phyloP scores from a whole-genome alignment of 768 basidiomycete species.

The Lentinula edodes region DNA sequence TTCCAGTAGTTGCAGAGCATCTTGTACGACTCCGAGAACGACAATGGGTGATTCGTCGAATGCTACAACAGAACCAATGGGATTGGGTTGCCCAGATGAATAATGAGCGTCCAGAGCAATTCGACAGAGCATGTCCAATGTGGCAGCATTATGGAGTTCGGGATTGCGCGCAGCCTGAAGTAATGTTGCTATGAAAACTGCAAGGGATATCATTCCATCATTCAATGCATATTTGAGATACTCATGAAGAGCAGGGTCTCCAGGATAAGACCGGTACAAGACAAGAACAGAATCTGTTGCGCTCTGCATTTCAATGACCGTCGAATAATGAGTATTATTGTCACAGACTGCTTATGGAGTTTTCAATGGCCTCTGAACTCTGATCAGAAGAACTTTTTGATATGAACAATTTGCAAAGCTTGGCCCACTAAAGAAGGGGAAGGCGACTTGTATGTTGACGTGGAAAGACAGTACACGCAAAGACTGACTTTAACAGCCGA shows the following conservation, averaged over 20 bases:
- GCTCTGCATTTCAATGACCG: background rate
- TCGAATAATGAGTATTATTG: background rate
- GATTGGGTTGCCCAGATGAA: conserved; percentile 39
- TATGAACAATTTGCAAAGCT: conserved; percentile 56
- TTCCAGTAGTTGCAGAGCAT: conserved; percentile 54
- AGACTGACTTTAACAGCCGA: conserved; percentile 54
- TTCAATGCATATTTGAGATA: conserved; percentile 61
- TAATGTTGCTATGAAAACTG: conserved; percentile 59
- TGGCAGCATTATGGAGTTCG: conserved; percentile 57
- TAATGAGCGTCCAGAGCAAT: conserved; percentile 62
- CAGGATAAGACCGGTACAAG: conserved; percentile 63
- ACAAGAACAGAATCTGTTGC: conserved; percentile 60
- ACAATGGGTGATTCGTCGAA: conserved; percentile 41
- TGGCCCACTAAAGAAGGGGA: conserved; percentile 50
- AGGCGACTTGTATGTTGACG: background rate
- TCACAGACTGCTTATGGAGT: conserved; percentile 55
- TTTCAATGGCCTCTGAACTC: conserved; percentile 40
- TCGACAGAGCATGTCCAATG: conserved; percentile 65
- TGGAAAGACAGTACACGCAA: background rate
- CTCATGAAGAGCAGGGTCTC: conserved; percentile 59
- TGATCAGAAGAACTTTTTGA: conserved; percentile 39
- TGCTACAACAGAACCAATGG: conserved; percentile 31
- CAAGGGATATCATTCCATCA: conserved; percentile 48
- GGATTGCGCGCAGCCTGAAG: conserved; percentile 62
- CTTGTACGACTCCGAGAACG: conserved; percentile 51